phyloP scores from a whole-genome alignment of 352 stramenopile genomes.

The Pythium dissotocum region DNA sequence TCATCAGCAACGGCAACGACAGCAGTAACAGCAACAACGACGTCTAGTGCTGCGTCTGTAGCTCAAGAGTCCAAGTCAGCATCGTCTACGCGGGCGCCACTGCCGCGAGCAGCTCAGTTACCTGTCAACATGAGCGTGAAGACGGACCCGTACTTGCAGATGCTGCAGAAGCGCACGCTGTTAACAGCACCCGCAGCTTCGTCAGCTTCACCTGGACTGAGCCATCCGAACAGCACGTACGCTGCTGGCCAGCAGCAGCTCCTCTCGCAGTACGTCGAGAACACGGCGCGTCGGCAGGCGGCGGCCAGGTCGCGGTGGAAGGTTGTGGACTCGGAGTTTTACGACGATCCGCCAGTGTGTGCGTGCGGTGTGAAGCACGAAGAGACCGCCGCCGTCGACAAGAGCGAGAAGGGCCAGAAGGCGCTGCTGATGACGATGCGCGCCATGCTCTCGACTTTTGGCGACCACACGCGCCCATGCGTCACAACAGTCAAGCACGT shows the following conservation, averaged over 20 bases:
- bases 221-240: conserved; percentile 68
- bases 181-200: conserved; percentile 22
- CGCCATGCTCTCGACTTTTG: conserved; percentile 86
- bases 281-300: conserved; percentile 8
- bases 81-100: background rate
- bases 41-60: too few relatives aligned
- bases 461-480: conserved; percentile 61
- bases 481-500: conserved; percentile 58
- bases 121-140: conserved; percentile 30
- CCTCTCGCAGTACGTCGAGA: conserved; percentile 52
- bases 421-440: conserved; percentile 61
- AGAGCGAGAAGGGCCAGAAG: conserved; percentile 40
- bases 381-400: background rate
- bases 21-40: conserved; percentile 7
- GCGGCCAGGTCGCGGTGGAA: conserved; percentile 62
- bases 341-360: conserved; percentile 44
- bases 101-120: background rate
- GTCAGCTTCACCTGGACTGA: background rate
- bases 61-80: background rate
- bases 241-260: conserved; percentile 40
- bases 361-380: conserved; percentile 61
- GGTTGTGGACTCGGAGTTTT: conserved; percentile 73
- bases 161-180: conserved; percentile 73
- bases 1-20: background rate
- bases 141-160: conserved; percentile 74